Base-by-base conservation (phyloP, 2,329 filamentous ascomycete genomes). In the Aspergillus tanneri region DNA sequence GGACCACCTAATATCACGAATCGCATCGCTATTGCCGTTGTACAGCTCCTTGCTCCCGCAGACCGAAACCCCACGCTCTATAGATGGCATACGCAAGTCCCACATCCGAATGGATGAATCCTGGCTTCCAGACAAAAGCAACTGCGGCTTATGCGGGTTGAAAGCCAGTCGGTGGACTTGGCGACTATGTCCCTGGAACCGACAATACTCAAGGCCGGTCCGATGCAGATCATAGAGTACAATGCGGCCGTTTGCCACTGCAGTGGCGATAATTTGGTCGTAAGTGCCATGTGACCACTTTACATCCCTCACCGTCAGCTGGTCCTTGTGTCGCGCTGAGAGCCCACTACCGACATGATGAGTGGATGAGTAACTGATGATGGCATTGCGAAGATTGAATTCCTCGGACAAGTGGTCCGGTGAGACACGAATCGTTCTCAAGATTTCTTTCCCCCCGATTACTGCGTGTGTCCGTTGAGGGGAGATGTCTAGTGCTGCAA, bases 81-180 rank as follows among this genome's bases (percentile, higher is more conserved):
- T 61, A 34, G 70, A 68, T 49, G 80, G 74, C 50, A 78, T 74
- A 44, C 83, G 75, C 54, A 86, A 67, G 65, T 86, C 83, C 83
- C 83, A 86, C 55, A 85, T 74, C 35, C 80, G 76, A 24, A 85
- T 81, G 2, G 79, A 82, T 36, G 77, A 78, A 71, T 86, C 83
- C 61, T 85, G 82, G 61, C 82, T 84, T 21, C 80, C 83, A 27
- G 83, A 86, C 16, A 86, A 72, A 39, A 86, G 70, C 62, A 81
- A 73, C 55, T 78, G 75, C 36, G 81, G 81, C 53, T 77, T 72
- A 59, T 82, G 78, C 9, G 83, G 83, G 57, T 84, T 85, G 67
- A 85, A 84, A 11, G 82, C 82, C 35, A 86, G 70, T 57, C 77
- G 80, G 67, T 86, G 83, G 45, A 86, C 83, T 67, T 85, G 83